These are phyloP conservation scores for Plasmodium billcollinsi DNA, from an alignment of 169 alveolate species.

Conservation along the genomic window DNA sequence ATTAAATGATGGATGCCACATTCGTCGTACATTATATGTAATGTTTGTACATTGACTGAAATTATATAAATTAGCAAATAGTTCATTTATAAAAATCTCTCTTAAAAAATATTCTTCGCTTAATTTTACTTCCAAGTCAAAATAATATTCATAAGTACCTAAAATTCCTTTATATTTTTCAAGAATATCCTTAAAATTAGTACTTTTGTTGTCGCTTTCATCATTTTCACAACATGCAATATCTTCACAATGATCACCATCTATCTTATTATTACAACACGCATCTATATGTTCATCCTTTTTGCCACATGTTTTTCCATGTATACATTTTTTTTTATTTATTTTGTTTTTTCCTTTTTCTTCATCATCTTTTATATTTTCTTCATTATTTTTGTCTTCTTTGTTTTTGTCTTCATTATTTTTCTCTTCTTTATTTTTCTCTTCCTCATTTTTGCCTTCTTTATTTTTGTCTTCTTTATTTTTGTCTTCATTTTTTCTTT, in stretches of 20 bases:
- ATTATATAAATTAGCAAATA: not conserved
- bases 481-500: not conserved
- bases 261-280: too few species aligned
- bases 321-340: not conserved
- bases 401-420: not conserved
- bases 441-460: not conserved
- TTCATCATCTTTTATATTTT: too few species aligned
- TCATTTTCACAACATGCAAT: not conserved
- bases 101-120: too few species aligned
- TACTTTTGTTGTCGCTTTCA: not conserved
- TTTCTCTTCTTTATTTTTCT: not conserved
- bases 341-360: not conserved
- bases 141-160: not conserved
- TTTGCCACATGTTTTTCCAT: not conserved
- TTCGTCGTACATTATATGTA: slow-evolving; percentile 21
- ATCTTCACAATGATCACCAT: too few species aligned
- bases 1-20: slow-evolving; percentile 31
- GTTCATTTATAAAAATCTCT: too few species aligned
- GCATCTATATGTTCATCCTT: too few species aligned
- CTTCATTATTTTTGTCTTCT: not conserved
- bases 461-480: not conserved
- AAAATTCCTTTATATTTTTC: not conserved
- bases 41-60: slow-evolving; percentile 20
- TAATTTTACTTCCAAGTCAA: too few species aligned
- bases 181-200: too few species aligned